Evolutionary conservation across 805 yeast species (phyloP), one percentile per base, ranked within the genome.

Genomic region (Diddensiella caesifluorescens): DNA sequence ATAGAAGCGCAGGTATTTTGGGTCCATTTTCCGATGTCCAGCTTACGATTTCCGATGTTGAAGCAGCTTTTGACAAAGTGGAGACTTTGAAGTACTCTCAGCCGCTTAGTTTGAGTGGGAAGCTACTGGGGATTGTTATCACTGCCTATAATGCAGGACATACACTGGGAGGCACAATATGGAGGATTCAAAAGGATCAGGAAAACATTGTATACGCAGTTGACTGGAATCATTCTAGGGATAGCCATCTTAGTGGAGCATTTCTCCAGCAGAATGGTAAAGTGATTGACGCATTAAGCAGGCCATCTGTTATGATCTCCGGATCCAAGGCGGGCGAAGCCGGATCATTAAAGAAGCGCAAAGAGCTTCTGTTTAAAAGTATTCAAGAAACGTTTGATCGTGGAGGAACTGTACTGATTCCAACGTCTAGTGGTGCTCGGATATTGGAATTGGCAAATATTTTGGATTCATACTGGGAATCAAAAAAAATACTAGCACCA

Each of bases 201-300:
- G 97, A 90, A 51, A 81, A 81, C 48, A 66, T 89, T n/a, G 68
- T 90, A 2, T 86, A 87, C 60, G 95, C 95, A 0, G 88, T 92
- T 1, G 78, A 83, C 34, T 92, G 97, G 97, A 90, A 89, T 60
- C 97, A 92, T 58, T 80, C 97, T 1, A 79, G 79, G 50, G 97
- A 90, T 56, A 74, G 85, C 0, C 88, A 88, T 52, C 64, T 92
- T 39, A 83, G 81, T 48, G 80, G 88, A 22, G 83, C 92, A 3
- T 70, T 84, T 15, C 57, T 80, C 29, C 76, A 77, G 36, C 59
- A 54, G 46, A 67, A 70, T 22, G 87, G 88, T 7, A 75, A 87
- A 1, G 64, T 78, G n/a, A 70, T 84, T 0, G 73, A 75, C 30
- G 58, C 61, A 21, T 66, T 89, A 22, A 54, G 75, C 47, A 70